Conservation (phyloP, 495 filamentous ascomycete species). For the Stereocaulon alpinum region DNA sequence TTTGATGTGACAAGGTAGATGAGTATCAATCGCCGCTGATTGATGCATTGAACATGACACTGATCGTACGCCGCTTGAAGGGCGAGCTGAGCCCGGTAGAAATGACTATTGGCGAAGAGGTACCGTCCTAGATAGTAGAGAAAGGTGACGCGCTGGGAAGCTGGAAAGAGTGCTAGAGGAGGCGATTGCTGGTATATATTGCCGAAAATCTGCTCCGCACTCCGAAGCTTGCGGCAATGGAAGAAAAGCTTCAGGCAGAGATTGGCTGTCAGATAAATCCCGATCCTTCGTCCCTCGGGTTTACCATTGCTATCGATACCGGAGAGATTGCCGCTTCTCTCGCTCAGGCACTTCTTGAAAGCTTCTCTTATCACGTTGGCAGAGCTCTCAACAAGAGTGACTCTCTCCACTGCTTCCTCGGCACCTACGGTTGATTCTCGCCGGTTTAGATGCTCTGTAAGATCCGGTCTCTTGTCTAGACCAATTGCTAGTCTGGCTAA, state of each 20-base stretch:
- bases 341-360: slow-evolving; percentile 82
- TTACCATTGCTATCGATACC: slow-evolving; percentile 37
- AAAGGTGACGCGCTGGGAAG: slow-evolving; percentile 82
- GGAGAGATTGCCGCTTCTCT: slow-evolving; percentile 53
- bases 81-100: slow-evolving; percentile 59
- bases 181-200: slow-evolving; percentile 79
- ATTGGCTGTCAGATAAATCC: slow-evolving; percentile 86
- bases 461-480: slow-evolving; percentile 62
- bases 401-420: slow-evolving; percentile 45
- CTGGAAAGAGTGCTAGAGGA: slow-evolving; percentile 66
- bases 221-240: slow-evolving; percentile 50
- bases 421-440: slow-evolving; percentile 32
- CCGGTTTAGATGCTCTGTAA: slow-evolving; percentile 47
- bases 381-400: slow-evolving; percentile 72
- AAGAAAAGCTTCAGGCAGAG: slow-evolving; percentile 83
- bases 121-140: slow-evolving; percentile 92
- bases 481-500: slow-evolving; percentile 72
- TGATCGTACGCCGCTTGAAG: slow-evolving; percentile 73
- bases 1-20: slow-evolving; percentile 76
- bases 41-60: slow-evolving; percentile 53
- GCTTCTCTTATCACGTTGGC: slow-evolving; percentile 82
- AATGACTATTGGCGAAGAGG: slow-evolving; percentile 71
- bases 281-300: slow-evolving; percentile 73
- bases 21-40: slow-evolving; percentile 69
- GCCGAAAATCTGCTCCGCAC: slow-evolving; percentile 75